These are phyloP conservation scores for Ogataea ramenticola DNA, from an alignment of 805 yeast genomes.

Conservation along the genomic window DNA sequence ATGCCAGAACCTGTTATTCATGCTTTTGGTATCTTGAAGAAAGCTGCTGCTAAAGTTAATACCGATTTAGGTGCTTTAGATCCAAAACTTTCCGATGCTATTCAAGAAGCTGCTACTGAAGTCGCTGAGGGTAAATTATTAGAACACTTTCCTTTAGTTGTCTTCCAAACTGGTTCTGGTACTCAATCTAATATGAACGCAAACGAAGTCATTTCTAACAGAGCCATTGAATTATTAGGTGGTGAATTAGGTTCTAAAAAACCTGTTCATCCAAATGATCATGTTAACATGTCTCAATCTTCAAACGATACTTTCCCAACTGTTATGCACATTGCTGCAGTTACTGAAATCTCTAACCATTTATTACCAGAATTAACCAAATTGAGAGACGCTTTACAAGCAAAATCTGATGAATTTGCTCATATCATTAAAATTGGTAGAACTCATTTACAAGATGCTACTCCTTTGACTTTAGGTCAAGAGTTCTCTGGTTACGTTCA, in stretches of 20 bases:
- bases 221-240: constrained; percentile 94
- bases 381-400: constrained; percentile 71
- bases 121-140: constrained; percentile 86
- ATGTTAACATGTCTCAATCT: constrained; percentile 97
- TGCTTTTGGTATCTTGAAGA: constrained; percentile 91
- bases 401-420: constrained; percentile 75
- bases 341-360: constrained; percentile 68
- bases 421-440: constrained; percentile 97
- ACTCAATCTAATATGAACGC: constrained; percentile 99
- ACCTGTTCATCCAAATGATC: constrained; percentile 98
- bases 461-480: constrained; percentile 96
- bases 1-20: constrained; percentile 87
- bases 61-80: constrained; percentile 75
- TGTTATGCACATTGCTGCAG: constrained; percentile 99
- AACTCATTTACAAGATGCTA: constrained; percentile 98
- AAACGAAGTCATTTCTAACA: constrained; percentile 95
- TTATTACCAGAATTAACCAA: constrained; percentile 75
- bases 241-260: constrained; percentile 86
- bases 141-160: constrained; percentile 96
- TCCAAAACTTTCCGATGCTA: constrained; percentile 75
- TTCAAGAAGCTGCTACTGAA: constrained; percentile 91
- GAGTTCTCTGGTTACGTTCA: constrained; percentile 96
- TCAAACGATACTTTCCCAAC: constrained; percentile 99
- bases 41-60: constrained; percentile 91
- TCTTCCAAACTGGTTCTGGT: constrained; percentile 98